Evolutionary conservation across 768 basidiomycete species (phyloP).

Genomic region (Ephemerocybe angulata): DNA sequence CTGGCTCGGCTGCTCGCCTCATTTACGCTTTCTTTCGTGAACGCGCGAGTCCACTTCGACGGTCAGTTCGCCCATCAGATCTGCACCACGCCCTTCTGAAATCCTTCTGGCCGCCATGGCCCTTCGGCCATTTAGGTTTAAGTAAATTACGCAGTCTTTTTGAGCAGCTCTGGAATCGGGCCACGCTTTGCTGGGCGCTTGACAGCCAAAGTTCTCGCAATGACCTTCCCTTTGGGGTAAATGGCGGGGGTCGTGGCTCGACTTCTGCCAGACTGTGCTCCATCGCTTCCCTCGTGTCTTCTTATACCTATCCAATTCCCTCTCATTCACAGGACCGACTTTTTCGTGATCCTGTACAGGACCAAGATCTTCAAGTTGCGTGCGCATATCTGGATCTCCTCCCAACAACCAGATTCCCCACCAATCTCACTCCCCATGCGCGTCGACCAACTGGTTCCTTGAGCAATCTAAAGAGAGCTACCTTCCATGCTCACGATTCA

Average conservation of each 20-base stretch:
- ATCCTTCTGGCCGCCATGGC: conserved; percentile 1
- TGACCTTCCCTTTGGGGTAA: conserved; percentile 2
- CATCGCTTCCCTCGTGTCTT: conserved; percentile 3
- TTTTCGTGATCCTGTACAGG: conserved; percentile 6
- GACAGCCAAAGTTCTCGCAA: not conserved
- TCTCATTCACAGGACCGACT: conserved; percentile 1
- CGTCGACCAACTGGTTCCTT: not conserved
- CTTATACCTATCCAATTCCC: conserved; percentile 2
- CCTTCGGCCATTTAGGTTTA: conserved; percentile 5
- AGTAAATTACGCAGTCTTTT: conserved; percentile 7
- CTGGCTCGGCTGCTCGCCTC: conserved; percentile 1
- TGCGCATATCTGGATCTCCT: conserved; percentile 4
- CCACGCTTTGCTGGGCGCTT: not conserved
- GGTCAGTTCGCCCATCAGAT: not conserved
- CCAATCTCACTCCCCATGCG: conserved; percentile 1
- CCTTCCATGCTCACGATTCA: conserved; percentile 24
- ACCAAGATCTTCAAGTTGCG: not conserved
- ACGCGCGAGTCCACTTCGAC: not conserved
- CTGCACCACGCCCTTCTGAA: conserved; percentile 6
- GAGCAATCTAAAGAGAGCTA: not conserved
- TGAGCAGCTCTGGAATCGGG: not conserved
- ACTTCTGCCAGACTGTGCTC: not conserved
- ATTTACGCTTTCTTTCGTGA: not conserved
- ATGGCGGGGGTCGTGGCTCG: conserved; percentile 3
- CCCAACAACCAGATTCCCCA: not conserved